Percentiles rank a stretch among this genome's conserved stretches.
These are phyloP conservation scores for Antrodiella citrinella DNA, from an alignment of 768 basidiomycete species.

Conservation along the genomic window DNA sequence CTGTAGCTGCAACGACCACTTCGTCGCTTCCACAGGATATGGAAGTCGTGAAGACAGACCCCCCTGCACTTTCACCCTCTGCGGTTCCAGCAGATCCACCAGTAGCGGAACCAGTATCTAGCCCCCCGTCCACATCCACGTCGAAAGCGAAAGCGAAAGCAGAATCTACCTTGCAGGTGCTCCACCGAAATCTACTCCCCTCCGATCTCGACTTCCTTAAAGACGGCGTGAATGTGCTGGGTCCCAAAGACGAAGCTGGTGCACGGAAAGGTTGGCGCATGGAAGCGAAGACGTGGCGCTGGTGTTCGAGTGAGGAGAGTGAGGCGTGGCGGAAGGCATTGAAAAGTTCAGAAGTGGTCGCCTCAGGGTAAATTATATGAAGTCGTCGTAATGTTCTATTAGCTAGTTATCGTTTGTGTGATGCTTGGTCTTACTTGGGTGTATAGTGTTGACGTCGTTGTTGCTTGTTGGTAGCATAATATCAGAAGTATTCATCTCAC, in stretches of 20 bases:
- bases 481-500: too few relatives aligned
- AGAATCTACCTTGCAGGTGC: constrained; percentile 12
- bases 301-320: constrained; percentile 4
- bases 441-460: too few relatives aligned
- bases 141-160: not conserved
- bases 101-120: constrained; percentile 2
- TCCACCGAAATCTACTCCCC: constrained; percentile 17
- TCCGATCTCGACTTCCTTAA: constrained; percentile 20
- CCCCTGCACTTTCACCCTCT: not conserved
- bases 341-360: too few relatives aligned
- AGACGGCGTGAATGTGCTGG: constrained; percentile 21
- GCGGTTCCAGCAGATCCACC: not conserved
- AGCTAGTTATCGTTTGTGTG: too few relatives aligned
- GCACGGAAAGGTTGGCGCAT: constrained; percentile 24
- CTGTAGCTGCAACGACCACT: not conserved
- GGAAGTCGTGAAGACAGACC: not conserved
- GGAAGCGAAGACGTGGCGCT: constrained; percentile 23
- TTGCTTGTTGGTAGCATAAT: too few relatives aligned
- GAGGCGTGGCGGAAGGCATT: too few relatives aligned
- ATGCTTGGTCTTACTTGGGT: too few relatives aligned
- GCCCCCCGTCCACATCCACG: constrained; percentile 3
- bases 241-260: constrained; percentile 10
- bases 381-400: too few relatives aligned
- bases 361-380: too few relatives aligned
- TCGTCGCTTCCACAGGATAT: not conserved